These are phyloP conservation scores for Ceratocystis huliohia DNA, from an alignment of 2,329 filamentous ascomycete genomes.

Conservation along the genomic window DNA sequence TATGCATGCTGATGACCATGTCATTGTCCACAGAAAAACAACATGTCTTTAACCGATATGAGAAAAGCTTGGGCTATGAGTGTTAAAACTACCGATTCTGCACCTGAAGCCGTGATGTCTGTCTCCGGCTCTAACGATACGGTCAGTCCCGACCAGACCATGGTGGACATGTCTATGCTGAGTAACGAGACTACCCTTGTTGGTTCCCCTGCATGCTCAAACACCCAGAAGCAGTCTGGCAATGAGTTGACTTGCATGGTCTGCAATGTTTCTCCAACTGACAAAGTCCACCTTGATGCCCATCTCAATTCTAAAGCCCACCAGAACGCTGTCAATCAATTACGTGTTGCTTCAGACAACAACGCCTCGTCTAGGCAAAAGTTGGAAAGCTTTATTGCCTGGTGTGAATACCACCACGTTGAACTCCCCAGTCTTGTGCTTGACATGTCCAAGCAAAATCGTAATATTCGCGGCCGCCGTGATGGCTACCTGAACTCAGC, in stretches of 20 bases:
- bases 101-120: constrained; percentile 3
- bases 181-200: constrained; percentile 17
- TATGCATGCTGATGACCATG: neutral
- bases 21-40: neutral
- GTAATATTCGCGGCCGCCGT: constrained; percentile 10
- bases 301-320: constrained; percentile 12
- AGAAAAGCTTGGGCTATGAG: neutral
- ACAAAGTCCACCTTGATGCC: constrained; percentile 1
- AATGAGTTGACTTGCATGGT: constrained; percentile 10
- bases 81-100: neutral
- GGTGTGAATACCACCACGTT: constrained; percentile 12
- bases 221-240: neutral
- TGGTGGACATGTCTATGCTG: constrained; percentile 9
- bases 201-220: neutral
- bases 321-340: neutral
- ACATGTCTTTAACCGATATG: neutral
- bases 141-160: neutral
- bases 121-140: neutral
- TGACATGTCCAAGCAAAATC: constrained; percentile 1
- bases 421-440: constrained; percentile 5
- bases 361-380: neutral
- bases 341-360: constrained; percentile 4
- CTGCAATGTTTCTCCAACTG: constrained; percentile 11
- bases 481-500: constrained; percentile 17
- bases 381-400: constrained; percentile 13